Percentiles rank a stretch among this genome's conserved stretches.
phyloP scores from a whole-genome alignment of 257 asterid genomes.

The Salvia rosmarinus region DNA sequence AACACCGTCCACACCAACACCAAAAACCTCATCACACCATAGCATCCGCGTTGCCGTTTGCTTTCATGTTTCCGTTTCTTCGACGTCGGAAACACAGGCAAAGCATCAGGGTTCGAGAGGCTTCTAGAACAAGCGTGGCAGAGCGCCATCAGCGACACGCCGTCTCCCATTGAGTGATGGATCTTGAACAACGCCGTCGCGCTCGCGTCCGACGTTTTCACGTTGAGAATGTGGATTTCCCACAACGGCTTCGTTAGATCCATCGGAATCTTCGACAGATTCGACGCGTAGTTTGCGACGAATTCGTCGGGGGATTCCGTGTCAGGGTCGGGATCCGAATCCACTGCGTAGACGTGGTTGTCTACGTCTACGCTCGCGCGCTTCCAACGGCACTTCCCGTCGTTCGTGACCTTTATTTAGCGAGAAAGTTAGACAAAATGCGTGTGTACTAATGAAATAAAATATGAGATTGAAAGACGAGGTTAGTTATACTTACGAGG shows the following conservation, averaged over 20 bases:
- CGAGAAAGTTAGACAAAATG: no score
- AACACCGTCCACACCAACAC: constrained; percentile 30
- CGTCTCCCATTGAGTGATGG: constrained; percentile 58
- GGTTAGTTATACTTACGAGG: constrained; percentile 25
- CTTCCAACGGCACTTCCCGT: constrained; percentile 39
- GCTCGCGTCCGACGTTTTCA: constrained; percentile 46
- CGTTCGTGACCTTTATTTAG: constrained; percentile 1
- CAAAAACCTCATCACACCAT: no score
- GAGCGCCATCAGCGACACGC: constrained; percentile 47
- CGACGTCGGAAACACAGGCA: constrained; percentile 38
- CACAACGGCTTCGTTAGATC: constrained; percentile 49
- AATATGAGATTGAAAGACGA: neutral
- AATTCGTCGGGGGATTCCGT: constrained; percentile 40
- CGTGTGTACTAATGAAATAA: no score
- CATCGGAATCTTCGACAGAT: constrained; percentile 35
- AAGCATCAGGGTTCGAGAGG: constrained; percentile 36
- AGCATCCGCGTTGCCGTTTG: neutral
- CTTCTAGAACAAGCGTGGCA: constrained; percentile 42
- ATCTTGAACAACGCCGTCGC: constrained; percentile 32
- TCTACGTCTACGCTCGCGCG: constrained; percentile 39
- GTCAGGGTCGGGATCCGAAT: constrained; percentile 28
- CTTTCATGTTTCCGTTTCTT: neutral
- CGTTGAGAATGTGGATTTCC: constrained; percentile 51
- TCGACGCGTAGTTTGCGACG: constrained; percentile 39
- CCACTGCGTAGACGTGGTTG: constrained; percentile 34